Percentiles rank a stretch among this genome's conserved stretches.
phyloP scores from a whole-genome alignment of 164 flowering plant genomes.

The Vitis rotundifolia region DNA sequence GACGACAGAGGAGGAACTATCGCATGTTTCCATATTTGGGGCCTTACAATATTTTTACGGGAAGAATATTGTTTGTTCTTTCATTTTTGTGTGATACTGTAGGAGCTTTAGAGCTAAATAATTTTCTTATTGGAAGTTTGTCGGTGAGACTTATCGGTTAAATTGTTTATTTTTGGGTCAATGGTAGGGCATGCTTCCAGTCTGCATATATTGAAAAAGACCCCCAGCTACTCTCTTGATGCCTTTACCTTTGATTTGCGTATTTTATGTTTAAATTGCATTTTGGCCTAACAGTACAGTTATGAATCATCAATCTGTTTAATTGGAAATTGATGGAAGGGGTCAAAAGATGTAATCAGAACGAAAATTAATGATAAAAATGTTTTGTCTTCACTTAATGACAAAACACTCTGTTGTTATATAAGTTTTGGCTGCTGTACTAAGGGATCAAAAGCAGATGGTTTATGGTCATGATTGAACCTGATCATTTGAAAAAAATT shows the following conservation, averaged over 20 bases:
- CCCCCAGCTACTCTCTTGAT: too few species aligned
- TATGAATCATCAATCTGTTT: background rate
- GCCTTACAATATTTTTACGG: too few species aligned
- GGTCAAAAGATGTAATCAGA: background rate
- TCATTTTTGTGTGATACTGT: too few species aligned
- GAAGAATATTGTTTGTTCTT: too few species aligned
- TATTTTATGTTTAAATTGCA: background rate
- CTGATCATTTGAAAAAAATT: background rate
- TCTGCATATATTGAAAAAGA: too few species aligned
- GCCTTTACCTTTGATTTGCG: background rate
- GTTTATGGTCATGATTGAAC: conserved; percentile 7
- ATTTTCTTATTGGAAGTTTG: background rate
- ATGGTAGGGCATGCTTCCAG: background rate
- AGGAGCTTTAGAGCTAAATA: background rate
- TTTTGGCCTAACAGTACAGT: background rate
- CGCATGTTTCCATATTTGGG: too few species aligned
- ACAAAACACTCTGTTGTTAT: background rate
- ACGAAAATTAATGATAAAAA: background rate
- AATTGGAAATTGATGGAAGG: background rate
- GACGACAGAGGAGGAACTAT: too few species aligned
- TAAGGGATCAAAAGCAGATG: background rate
- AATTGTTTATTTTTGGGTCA: background rate
- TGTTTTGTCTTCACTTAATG: too few species aligned
- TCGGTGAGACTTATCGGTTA: background rate
- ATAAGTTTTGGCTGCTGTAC: conserved; percentile 1